Evolutionary conservation across 352 stramenopile species (phyloP).

Genomic region (Blastocystis sp.): DNA sequence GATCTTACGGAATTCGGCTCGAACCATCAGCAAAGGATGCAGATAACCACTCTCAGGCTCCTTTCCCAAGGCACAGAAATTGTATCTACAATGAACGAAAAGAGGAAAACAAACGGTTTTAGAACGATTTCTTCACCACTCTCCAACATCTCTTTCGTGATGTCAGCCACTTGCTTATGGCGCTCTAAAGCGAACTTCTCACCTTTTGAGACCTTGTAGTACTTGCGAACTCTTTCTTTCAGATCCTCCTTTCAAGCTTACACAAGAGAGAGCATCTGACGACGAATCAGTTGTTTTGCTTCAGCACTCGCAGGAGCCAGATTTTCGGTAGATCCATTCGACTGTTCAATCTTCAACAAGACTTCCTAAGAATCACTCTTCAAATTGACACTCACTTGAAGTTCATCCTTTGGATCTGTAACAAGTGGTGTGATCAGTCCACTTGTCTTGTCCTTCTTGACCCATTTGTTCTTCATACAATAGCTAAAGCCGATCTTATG

Average conservation of each 20-base stretch:
- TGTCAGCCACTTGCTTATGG: slow-evolving; percentile 86
- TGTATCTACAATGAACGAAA: slow-evolving; percentile 73
- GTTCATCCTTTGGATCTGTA: neutral
- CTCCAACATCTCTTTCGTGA: slow-evolving; percentile 98
- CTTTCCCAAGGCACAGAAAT: slow-evolving; percentile 91
- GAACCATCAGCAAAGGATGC: slow-evolving; percentile 91
- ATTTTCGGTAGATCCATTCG: slow-evolving; percentile 65
- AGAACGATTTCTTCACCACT: slow-evolving; percentile 66
- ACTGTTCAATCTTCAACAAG: slow-evolving; percentile 67
- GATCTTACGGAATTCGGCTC: slow-evolving; percentile 94
- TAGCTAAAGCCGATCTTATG: slow-evolving; percentile 88
- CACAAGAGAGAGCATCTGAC: slow-evolving; percentile 75
- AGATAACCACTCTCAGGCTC: slow-evolving; percentile 87
- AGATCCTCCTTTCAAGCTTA: neutral
- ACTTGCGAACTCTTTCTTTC: slow-evolving; percentile 76
- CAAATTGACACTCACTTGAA: neutral
- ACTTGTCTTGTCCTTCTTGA: slow-evolving; percentile 82
- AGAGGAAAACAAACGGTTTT: slow-evolving; percentile 14
- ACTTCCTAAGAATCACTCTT: slow-evolving; percentile 55
- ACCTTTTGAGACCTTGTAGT: slow-evolving; percentile 84
- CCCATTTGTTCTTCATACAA: slow-evolving; percentile 96
- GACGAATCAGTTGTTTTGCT: slow-evolving; percentile 75
- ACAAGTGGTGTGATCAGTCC: slow-evolving; percentile 70
- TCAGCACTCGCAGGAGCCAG: slow-evolving; percentile 72
- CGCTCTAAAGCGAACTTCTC: slow-evolving; percentile 82